Conservation (phyloP, 257 asterid genomes). For the Solanum appendiculatum region DNA sequence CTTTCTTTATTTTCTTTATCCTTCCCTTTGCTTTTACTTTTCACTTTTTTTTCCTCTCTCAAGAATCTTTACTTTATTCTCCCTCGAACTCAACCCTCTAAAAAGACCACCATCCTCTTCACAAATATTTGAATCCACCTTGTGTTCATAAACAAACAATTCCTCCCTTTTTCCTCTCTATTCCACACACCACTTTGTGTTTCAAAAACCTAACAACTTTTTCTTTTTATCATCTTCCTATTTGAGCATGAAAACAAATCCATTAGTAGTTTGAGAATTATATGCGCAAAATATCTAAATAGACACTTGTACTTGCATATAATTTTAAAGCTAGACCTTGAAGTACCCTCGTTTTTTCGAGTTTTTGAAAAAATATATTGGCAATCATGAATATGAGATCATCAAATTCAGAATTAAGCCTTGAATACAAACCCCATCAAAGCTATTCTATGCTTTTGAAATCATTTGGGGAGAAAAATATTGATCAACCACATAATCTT, state of each 20-base stretch:
- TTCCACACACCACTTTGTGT: constrained; percentile 14
- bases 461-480: constrained; percentile 42
- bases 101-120: constrained; percentile 16
- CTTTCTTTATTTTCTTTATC: constrained; percentile 1
- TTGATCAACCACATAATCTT: constrained; percentile 46
- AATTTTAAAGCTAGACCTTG: background rate
- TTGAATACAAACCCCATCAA: constrained; percentile 62
- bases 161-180: constrained; percentile 23
- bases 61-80: constrained; percentile 63
- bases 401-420: constrained; percentile 62
- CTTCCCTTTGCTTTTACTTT: constrained; percentile 4
- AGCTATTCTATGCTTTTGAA: constrained; percentile 58
- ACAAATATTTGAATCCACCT: constrained; percentile 25
- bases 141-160: constrained; percentile 46
- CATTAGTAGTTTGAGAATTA: background rate
- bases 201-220: constrained; percentile 14
- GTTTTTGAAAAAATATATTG: background rate
- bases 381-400: constrained; percentile 42
- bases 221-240: background rate
- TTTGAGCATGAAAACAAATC: background rate
- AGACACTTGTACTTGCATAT: background rate
- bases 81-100: constrained; percentile 42
- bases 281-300: background rate
- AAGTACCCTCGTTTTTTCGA: background rate
- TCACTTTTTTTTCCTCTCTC: constrained; percentile 25